phyloP scores from a whole-genome alignment of 371 early-diverging fungal genomes.

The Ordospora colligata region DNA sequence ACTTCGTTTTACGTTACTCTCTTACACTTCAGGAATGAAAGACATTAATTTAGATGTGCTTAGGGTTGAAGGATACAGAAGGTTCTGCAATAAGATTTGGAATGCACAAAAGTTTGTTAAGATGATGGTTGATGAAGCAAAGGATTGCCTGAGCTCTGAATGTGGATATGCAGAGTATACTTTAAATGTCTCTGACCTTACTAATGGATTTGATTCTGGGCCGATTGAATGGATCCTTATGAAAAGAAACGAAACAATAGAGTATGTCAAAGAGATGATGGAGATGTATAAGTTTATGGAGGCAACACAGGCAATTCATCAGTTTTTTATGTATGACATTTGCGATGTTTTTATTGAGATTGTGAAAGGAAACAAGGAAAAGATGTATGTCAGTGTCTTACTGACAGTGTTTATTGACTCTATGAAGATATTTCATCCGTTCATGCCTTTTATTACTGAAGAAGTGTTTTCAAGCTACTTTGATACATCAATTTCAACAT shows the following conservation, averaged over 20 bases:
- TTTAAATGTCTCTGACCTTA: not conserved
- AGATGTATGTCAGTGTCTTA: conserved; percentile 49
- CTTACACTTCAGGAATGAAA: conserved; percentile 73
- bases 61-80: conserved; percentile 91
- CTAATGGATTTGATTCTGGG: not conserved
- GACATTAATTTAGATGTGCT: conserved; percentile 90
- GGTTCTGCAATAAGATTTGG: conserved; percentile 99
- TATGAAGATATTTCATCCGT: conserved; percentile 82
- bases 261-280: conserved; percentile 68
- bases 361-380: conserved; percentile 55
- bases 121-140: not conserved
- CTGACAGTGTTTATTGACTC: conserved; percentile 77
- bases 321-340: conserved; percentile 87
- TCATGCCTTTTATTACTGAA: conserved; percentile 98
- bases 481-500: not conserved
- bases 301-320: conserved; percentile 75
- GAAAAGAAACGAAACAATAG: conserved; percentile 72
- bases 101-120: conserved; percentile 66
- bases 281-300: conserved; percentile 81
- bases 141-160: not conserved
- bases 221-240: conserved; percentile 74
- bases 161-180: not conserved
- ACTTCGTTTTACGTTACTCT: conserved; percentile 83
- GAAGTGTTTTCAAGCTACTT: conserved; percentile 68
- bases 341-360: conserved; percentile 90